Evolutionary conservation across 495 filamentous ascomycete genomes (phyloP).

Genomic region (Gamarada debralockiae): DNA sequence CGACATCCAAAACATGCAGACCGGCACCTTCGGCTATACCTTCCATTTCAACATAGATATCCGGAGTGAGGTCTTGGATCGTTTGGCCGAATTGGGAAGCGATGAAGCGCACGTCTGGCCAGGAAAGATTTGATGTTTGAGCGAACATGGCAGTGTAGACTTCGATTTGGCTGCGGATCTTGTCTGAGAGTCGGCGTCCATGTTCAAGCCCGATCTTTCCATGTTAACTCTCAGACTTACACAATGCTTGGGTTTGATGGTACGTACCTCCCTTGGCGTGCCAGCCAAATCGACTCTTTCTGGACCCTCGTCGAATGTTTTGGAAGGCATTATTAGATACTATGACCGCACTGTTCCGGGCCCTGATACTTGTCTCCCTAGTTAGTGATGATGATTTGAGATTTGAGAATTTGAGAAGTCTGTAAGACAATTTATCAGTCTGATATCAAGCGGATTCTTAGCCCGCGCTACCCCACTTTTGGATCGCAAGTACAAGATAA

Average conservation of each 20-base stretch:
- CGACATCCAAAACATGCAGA: constrained; percentile 49
- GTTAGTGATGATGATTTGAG: no score
- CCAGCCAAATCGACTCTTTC: background rate
- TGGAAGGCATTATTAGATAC: background rate
- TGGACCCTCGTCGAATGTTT: background rate
- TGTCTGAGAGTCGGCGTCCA: background rate
- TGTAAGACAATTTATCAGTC: no score
- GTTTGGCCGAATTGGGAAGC: constrained; percentile 21
- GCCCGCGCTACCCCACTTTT: background rate
- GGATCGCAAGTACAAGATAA: no score
- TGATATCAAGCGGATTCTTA: no score
- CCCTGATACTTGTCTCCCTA: no score
- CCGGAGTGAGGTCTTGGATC: constrained; percentile 30
- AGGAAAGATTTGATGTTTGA: constrained; percentile 4
- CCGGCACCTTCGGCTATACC: constrained; percentile 55
- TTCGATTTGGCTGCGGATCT: constrained; percentile 2
- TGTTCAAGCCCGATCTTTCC: constrained; percentile 6
- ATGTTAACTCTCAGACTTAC: background rate
- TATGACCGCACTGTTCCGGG: background rate
- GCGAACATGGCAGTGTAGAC: constrained; percentile 6
- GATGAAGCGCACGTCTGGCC: constrained; percentile 6
- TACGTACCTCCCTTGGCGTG: constrained; percentile 2
- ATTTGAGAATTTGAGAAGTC: no score
- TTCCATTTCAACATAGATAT: constrained; percentile 45
- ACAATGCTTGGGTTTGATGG: background rate